Percentiles rank a stretch among this genome's conserved stretches.
Conservation (phyloP, 106 monocot genomes). For the Narthecium ossifragum region DNA sequence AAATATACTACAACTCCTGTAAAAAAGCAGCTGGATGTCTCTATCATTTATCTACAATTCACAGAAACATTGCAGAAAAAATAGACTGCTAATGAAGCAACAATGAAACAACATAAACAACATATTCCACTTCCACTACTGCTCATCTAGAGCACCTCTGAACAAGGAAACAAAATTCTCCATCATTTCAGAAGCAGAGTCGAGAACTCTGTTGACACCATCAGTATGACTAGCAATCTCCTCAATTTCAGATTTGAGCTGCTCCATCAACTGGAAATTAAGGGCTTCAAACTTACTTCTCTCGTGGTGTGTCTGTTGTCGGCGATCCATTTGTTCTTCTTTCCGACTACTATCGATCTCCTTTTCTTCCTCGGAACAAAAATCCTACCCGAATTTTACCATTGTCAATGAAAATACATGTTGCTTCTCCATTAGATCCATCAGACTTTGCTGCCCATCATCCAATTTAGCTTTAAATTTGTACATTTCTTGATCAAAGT, state of each 20-base stretch:
- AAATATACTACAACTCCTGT: no score
- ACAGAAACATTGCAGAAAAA: no score
- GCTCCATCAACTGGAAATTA: neutral
- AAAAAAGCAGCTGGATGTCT: no score
- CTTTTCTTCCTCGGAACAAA: slow-evolving; percentile 13
- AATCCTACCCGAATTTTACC: slow-evolving; percentile 1
- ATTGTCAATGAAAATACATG: slow-evolving; percentile 1
- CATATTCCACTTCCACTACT: slow-evolving; percentile 22
- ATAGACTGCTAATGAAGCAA: no score
- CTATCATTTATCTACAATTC: no score
- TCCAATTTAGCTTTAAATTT: slow-evolving; percentile 26
- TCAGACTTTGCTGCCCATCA: slow-evolving; percentile 25
- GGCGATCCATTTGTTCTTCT: no score
- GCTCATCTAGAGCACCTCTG: slow-evolving; percentile 33
- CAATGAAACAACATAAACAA: no score
- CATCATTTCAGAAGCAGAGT: slow-evolving; percentile 39
- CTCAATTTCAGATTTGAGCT: slow-evolving; percentile 20
- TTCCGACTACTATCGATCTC: no score
- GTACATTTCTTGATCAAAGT: slow-evolving; percentile 14
- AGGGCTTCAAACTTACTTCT: no score
- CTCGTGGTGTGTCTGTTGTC: no score
- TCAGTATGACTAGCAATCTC: slow-evolving; percentile 28
- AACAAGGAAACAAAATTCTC: slow-evolving; percentile 25
- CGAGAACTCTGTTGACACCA: slow-evolving; percentile 26
- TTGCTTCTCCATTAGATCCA: slow-evolving; percentile 18